Evolutionary conservation across 2,329 filamentous ascomycete genomes (phyloP), one percentile per base, ranked within the genome.

Genomic region (Fusarium citri): DNA sequence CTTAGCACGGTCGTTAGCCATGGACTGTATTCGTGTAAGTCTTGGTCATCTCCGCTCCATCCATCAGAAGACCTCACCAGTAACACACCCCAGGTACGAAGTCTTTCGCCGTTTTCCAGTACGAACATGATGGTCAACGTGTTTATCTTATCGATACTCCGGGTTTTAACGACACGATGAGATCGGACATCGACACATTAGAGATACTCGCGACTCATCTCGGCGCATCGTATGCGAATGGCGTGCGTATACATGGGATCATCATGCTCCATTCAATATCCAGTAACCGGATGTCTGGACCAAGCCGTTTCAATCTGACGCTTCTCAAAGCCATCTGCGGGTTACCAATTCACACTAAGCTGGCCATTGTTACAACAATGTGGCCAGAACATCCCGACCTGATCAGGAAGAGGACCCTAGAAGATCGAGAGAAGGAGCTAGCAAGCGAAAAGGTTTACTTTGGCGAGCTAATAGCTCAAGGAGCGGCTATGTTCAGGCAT

Each of bases 111-210:
- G 59, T 51, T 11, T 59, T 66, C 14, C n/a, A 34, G 5, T 68
- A 59, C 6, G 31, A 7, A 0, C 25, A 8, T 4, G 12, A 20
- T n/a, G 51, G 47, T 11, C 62, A 57, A 20, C 34, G 50, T 6
- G 49, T 66, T 10, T 66, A 40, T 16, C 63, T 68, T 3, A 45
- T 68, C 18, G 65, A 68, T 8, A 68, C 62, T 14, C 65, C 65
- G 0, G 65, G 65, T 2, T 66, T 68, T 9, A 68, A 68, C 4
- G 64, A 64, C 20, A 66, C 64, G 20, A 34, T n/a, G 18, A 55
- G 59, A 16, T 45, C 64, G 12, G 55, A 66, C 22, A 56, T 64
- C 8, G 63, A 65, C 11, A 69, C 66, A 0, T 26, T 69, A 3
- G 23, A 58, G 16, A 34, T 65, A 10, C 41, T 69, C 5, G 66